phyloP scores from a whole-genome alignment of 345 rosid species.

The Odontarrhena argentea region DNA sequence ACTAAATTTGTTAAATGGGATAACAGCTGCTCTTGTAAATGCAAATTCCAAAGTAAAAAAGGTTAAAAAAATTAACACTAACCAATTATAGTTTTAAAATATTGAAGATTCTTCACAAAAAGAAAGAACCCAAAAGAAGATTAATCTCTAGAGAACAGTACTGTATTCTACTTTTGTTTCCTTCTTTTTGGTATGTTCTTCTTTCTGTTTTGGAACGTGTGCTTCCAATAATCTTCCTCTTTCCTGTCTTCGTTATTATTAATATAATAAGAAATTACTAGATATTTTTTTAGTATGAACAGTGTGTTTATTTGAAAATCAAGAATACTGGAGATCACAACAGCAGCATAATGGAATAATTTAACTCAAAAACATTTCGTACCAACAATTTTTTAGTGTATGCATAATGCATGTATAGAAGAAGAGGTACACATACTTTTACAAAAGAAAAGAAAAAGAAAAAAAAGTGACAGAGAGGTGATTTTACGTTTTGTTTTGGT shows the following conservation, averaged over 20 bases:
- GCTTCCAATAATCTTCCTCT: conserved; percentile 38
- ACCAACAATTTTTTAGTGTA: neutral
- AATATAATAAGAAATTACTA: neutral
- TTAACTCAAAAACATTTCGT: neutral
- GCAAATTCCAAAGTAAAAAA: neutral
- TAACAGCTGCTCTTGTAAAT: neutral
- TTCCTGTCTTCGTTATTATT: neutral
- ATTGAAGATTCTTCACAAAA: conserved; percentile 34
- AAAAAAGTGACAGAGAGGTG: neutral
- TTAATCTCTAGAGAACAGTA: conserved; percentile 31
- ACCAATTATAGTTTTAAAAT: neutral
- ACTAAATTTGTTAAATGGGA: neutral
- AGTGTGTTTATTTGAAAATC: conserved; percentile 2
- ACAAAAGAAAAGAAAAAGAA: no score
- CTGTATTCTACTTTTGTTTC: conserved; percentile 39
- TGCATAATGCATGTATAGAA: neutral
- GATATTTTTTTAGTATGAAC: neutral
- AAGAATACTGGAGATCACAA: neutral
- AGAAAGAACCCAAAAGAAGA: conserved; percentile 33
- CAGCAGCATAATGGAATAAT: neutral
- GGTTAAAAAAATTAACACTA: neutral
- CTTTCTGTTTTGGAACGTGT: conserved; percentile 47
- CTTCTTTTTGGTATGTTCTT: conserved; percentile 46
- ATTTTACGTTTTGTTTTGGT: conserved; percentile 17
- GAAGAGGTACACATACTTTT: no score